Evolutionary conservation across 805 yeast species (phyloP).

Genomic region (Myxozyma lipomycoides): DNA sequence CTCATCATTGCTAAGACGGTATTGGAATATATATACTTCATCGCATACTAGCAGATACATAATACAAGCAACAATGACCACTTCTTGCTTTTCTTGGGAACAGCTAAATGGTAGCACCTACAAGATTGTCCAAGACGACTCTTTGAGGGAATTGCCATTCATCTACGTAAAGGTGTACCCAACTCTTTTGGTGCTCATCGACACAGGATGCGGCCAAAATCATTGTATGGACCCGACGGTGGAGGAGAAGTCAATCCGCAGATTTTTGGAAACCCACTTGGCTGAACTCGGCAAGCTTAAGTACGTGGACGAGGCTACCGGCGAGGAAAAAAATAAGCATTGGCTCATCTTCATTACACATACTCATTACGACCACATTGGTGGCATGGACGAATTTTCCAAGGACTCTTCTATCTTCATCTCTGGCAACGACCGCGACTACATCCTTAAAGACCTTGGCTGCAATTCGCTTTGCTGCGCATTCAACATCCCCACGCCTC

Average conservation of each 20-base stretch:
- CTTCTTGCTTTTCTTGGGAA: slow-evolving; percentile 20
- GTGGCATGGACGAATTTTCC: slow-evolving; percentile 26
- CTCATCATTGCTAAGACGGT: too few relatives aligned
- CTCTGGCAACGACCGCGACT: slow-evolving; percentile 23
- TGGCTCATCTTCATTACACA: slow-evolving; percentile 28
- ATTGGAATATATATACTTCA: too few relatives aligned
- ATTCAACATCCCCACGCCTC: slow-evolving; percentile 27
- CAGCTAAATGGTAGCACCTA: slow-evolving; percentile 22
- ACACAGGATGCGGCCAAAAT: slow-evolving; percentile 28
- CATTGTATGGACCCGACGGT: slow-evolving; percentile 24
- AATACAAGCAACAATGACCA: slow-evolving; percentile 8
- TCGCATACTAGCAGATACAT: too few relatives aligned
- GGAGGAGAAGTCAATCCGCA: slow-evolving; percentile 23
- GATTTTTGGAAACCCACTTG: slow-evolving; percentile 19
- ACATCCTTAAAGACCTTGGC: slow-evolving; percentile 26
- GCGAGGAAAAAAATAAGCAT: slow-evolving; percentile 20
- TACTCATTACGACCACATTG: slow-evolving; percentile 28
- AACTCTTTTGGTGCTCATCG: slow-evolving; percentile 21
- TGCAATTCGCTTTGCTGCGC: slow-evolving; percentile 29
- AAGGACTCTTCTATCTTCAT: slow-evolving; percentile 24
- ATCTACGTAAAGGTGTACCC: slow-evolving; percentile 28
- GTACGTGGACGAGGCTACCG: slow-evolving; percentile 12
- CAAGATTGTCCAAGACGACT: slow-evolving; percentile 27
- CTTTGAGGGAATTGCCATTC: slow-evolving; percentile 25
- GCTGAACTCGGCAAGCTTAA: slow-evolving; percentile 11